Base-by-base conservation (phyloP, 495 filamentous ascomycete species). In the Xylaria sp. region DNA sequence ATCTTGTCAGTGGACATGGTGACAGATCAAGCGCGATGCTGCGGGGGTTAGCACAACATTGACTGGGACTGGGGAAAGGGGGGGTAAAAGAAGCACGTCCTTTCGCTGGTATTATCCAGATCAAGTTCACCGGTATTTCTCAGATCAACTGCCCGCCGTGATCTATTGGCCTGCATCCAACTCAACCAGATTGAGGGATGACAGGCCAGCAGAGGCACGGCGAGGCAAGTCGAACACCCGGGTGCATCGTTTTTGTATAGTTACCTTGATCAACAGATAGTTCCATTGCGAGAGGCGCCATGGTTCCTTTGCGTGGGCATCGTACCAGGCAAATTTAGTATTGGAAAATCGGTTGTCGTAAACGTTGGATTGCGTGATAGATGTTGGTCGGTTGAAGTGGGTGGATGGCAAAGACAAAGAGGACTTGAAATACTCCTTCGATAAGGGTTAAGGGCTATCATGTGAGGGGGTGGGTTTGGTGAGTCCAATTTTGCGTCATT, bases 81-180 rank as follows among this genome's bases (percentile, higher is more conserved):
- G 79, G 76, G 81, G 83, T 50, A 80, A 82, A 88, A 87, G 84
- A 87, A 88, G 90, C 89, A 91, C 89, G 87, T 92, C 87, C 90
- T 91, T 91, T 89, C 90, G 90, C 90, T 90, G 88, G 90, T 87
- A 92, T 92, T 91, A 90, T 91, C 90, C 89, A 90, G 90, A 91
- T 92, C 90, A 92, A 91, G 90, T 92, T 91, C 80, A 72, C 64
- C 64, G 64, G 64, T 67, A 67, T 67, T 67, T 80, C 78, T 83
- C 78, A 77, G 75, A 77, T 67, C 75, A 65, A 72, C 67, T 35
- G 46, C 46, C 65, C 52, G 48, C 50, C 55, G 29, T 55, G 53
- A 7, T 72, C 66, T 46, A 40, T 31, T 57, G n/a, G 55, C 24
- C 15, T 55, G 12, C 63, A 26, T 33, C 31, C 8, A 3, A 55